Conservation (phyloP, 768 basidiomycete species). For the Agrocybe praecox region DNA sequence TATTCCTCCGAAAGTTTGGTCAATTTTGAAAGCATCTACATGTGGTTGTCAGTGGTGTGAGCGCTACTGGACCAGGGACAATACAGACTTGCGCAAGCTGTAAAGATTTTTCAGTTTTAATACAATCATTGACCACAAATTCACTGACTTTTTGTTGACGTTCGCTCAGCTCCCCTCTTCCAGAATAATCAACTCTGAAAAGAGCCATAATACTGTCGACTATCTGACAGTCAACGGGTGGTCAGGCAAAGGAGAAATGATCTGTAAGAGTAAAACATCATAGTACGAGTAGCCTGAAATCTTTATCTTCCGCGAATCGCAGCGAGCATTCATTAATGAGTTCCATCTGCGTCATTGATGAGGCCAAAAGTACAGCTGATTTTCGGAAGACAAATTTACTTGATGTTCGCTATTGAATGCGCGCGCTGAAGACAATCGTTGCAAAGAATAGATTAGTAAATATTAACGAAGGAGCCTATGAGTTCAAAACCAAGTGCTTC, state of each 20-base stretch:
- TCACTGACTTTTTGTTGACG: slow-evolving; percentile 80
- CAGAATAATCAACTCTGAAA: slow-evolving; percentile 92
- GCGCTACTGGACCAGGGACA: neutral
- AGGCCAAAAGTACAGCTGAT: too few species aligned
- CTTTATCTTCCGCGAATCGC: slow-evolving; percentile 89
- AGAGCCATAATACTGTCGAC: slow-evolving; percentile 98
- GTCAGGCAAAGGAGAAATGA: neutral
- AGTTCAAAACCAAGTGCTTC: neutral
- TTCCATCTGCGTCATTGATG: slow-evolving; percentile 64
- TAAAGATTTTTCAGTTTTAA: slow-evolving; percentile 2
- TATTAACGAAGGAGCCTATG: neutral
- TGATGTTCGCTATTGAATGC: slow-evolving; percentile 95
- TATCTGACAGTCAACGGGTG: slow-evolving; percentile 52
- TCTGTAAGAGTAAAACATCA: slow-evolving; percentile 3
- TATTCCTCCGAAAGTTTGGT: slow-evolving; percentile 92
- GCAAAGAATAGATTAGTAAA: neutral
- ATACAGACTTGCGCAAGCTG: slow-evolving; percentile 90
- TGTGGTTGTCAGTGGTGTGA: neutral
- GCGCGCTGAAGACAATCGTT: slow-evolving; percentile 52
- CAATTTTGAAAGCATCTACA: slow-evolving; percentile 86
- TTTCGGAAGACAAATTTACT: slow-evolving; percentile 35
- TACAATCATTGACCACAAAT: neutral
- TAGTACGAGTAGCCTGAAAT: slow-evolving; percentile 68
- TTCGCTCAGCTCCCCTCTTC: slow-evolving; percentile 92
- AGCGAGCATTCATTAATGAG: slow-evolving; percentile 87